Conservation (phyloP, 1,284 basidiomycete species). For the Naganishia sp. region DNA sequence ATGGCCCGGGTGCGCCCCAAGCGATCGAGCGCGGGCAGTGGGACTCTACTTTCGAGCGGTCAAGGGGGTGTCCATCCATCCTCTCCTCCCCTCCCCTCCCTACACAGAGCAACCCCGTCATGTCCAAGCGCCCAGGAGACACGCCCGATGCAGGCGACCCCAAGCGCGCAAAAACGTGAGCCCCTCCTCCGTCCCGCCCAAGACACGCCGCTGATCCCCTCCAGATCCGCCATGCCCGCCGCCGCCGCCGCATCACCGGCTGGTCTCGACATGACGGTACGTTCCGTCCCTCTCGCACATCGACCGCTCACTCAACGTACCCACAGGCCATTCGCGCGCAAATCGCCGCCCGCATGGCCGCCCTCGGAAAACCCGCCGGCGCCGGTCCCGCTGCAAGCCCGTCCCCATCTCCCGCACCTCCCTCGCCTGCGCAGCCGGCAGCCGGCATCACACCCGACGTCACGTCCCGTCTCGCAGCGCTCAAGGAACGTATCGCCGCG, state of each 20-base stretch:
- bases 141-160: conserved; percentile 6
- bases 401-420: conserved; percentile 36
- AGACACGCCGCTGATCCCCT: neutral
- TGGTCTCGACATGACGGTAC: conserved; percentile 33
- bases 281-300: conserved; percentile 1
- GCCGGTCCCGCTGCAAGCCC: conserved; percentile 33
- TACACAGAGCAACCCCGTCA: neutral
- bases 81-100: neutral
- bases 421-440: conserved; percentile 49
- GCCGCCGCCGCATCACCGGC: conserved; percentile 10
- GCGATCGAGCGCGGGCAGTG: neutral
- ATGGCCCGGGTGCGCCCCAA: neutral
- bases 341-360: conserved; percentile 77
- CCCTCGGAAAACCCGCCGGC: conserved; percentile 59
- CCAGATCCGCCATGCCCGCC: conserved; percentile 16
- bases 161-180: conserved; percentile 28
- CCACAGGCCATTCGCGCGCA: conserved; percentile 61
- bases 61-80: neutral
- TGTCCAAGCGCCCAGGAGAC: conserved; percentile 33
- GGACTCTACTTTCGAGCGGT: too few relatives aligned
- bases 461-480: conserved; percentile 70
- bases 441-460: conserved; percentile 63
- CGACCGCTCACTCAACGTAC: neutral
- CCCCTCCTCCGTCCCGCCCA: neutral
- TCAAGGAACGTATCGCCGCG: conserved; percentile 73